A percentile compares a stretch with the other conserved stretches of the same genome.
Conservation (phyloP, 495 filamentous ascomycete species). For the Aspergillus carlsbadensis region DNA sequence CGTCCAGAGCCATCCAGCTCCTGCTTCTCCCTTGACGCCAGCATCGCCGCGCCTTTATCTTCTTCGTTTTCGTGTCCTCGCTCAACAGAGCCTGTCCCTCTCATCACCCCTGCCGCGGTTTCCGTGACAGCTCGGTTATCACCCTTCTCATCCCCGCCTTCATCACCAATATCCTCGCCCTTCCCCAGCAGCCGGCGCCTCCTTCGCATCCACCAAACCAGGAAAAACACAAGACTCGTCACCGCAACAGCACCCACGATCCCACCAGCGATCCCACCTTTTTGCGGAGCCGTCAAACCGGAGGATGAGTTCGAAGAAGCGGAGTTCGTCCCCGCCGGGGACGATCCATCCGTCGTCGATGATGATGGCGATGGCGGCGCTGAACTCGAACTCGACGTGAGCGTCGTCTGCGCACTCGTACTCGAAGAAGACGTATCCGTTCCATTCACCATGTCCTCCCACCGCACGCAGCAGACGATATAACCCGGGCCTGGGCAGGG, state of each 20-base stretch:
- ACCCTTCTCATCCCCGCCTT: not conserved
- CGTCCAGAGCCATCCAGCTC: slow-evolving; percentile 8
- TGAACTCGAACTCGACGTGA: not conserved
- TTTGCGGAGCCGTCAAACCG: not conserved
- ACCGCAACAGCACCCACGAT: slow-evolving; percentile 8
- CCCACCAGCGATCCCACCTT: slow-evolving; percentile 11
- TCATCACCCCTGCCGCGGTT: slow-evolving; percentile 7
- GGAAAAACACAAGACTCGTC: slow-evolving; percentile 1
- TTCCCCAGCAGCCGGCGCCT: slow-evolving; percentile 10
- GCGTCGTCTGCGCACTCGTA: not conserved
- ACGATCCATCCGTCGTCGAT: not conserved
- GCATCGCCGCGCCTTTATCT: slow-evolving; percentile 15
- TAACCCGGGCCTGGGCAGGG: slow-evolving; percentile 4
- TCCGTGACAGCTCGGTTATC: not conserved
- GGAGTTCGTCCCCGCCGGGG: not conserved
- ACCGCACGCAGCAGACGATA: slow-evolving; percentile 10
- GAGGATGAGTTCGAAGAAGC: not conserved
- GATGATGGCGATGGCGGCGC: no score
- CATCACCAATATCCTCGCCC: slow-evolving; percentile 11
- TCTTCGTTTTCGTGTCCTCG: not conserved
- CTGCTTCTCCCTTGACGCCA: slow-evolving; percentile 15
- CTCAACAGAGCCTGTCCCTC: not conserved
- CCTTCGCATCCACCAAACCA: not conserved
- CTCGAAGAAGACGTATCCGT: not conserved
- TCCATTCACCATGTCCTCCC: slow-evolving; percentile 2